Conservation (phyloP, 495 filamentous ascomycete species). For the Clavariopsis aquatica region DNA sequence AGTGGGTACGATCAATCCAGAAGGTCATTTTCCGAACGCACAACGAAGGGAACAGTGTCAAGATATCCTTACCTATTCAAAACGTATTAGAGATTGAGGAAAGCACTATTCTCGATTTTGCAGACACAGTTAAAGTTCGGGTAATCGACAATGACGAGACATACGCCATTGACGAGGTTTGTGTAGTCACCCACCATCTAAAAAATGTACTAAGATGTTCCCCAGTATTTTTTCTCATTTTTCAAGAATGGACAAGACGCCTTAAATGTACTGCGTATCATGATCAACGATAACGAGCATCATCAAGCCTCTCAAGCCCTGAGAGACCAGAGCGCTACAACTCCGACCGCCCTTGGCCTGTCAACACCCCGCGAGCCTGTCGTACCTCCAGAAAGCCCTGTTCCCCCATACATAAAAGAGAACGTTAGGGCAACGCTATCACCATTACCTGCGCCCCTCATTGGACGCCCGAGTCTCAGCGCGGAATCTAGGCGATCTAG, state of each 20-base stretch:
- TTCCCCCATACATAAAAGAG: slow-evolving; percentile 58
- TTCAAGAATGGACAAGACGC: slow-evolving; percentile 87
- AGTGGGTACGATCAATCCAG: slow-evolving; percentile 95
- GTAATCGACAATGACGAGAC: slow-evolving; percentile 91
- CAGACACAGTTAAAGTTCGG: slow-evolving; percentile 90
- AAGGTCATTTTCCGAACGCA: slow-evolving; percentile 93
- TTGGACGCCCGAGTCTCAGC: slow-evolving; percentile 43
- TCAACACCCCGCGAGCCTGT: background rate
- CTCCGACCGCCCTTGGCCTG: background rate
- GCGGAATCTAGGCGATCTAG: slow-evolving; percentile 44
- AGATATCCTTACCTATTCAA: slow-evolving; percentile 85
- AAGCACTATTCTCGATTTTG: slow-evolving; percentile 85
- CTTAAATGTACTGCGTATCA: slow-evolving; percentile 70
- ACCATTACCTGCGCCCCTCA: slow-evolving; percentile 50
- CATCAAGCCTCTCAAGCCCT: slow-evolving; percentile 27
- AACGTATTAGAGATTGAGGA: slow-evolving; percentile 94
- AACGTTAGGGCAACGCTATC: slow-evolving; percentile 66
- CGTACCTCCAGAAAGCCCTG: slow-evolving; percentile 24
- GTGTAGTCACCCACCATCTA: slow-evolving; percentile 26
- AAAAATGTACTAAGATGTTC: slow-evolving; percentile 30
- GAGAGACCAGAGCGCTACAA: background rate
- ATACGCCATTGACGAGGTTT: slow-evolving; percentile 91
- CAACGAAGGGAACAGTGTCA: slow-evolving; percentile 96
- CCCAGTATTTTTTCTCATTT: slow-evolving; percentile 95
- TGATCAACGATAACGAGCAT: slow-evolving; percentile 64